Evolutionary conservation across 371 early-diverging fungal species (phyloP), one percentile per base, ranked within the genome.

Genomic region (Circinella umbellata): DNA sequence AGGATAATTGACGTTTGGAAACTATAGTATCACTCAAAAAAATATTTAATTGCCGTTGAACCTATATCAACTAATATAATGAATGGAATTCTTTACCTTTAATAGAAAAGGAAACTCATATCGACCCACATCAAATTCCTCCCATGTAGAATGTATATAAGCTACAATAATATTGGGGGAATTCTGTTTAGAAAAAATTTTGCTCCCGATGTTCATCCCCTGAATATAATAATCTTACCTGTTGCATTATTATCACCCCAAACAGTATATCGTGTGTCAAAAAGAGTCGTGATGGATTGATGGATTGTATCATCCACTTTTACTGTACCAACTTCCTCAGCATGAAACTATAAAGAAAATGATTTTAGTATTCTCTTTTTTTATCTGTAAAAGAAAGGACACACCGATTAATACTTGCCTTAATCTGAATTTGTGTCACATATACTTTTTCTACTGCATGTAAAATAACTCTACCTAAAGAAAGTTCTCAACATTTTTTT

Each of bases 21-120:
- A 73, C 81, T 80, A 57, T 27, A 57, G 15, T 51, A 17, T 15
- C 51, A 51, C 11, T 1, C 47, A 47, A 15, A 47, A 47, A 47
- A 47, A 11, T 9, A 15, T 51, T 17, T n/a, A 51, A 5, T 17
- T 1, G 51, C 5, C 1, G 14, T 51, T 51, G 51, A 51, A n/a
- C 4, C 2, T 27, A 27, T 27, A 27, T 27, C 27, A 27, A 27
- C 27, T 27, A 27, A 27, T 27, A 27, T 27, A 27, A 27, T 27
- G 0, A 27, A 27, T 1, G 27, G 27, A 27, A 27, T 27, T 1
- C 27, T 27, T 27, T 66, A 85, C 84, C 73, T 87, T 87, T 63
- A 87, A 68, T 1, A 80, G 81, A 73, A 87, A 87, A 1, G 80
- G 80, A 49, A 72, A 68, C 17, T 20, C 74, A 4, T 81, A 77